A percentile compares a stretch with the other conserved stretches of the same genome.
These are phyloP conservation scores for Seiridium cupressi DNA, from an alignment of 2,329 filamentous ascomycete species.

Conservation along the genomic window DNA sequence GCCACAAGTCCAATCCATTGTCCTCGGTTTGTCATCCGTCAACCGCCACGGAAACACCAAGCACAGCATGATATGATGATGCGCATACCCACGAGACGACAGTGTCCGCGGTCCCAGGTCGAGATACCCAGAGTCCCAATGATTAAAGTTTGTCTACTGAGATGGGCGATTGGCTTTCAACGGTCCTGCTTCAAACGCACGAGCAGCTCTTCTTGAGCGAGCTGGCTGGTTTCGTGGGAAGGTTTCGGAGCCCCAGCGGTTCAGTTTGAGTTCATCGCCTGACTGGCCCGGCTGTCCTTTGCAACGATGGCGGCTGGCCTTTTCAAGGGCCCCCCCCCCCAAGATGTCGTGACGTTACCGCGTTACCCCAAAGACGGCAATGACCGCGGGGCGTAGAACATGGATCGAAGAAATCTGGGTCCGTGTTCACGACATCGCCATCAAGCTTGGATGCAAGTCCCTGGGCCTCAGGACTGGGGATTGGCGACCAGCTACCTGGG, in stretches of 20 bases:
- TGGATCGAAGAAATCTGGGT: not conserved
- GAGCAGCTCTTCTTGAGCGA: not conserved
- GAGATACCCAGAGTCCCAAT: no score
- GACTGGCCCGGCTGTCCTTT: not conserved
- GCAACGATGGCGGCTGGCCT: not conserved
- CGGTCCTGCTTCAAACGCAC: not conserved
- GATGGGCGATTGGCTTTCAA: not conserved
- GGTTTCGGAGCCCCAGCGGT: not conserved
- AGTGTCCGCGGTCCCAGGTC: no score
- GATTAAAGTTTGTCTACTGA: no score
- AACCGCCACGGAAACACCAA: not conserved
- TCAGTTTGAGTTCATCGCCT: not conserved
- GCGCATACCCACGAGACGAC: not conserved
- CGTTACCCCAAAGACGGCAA: constrained; percentile 2
- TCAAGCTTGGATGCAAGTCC: not conserved
- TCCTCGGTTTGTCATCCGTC: not conserved
- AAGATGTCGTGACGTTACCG: constrained; percentile 1
- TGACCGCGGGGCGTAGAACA: not conserved
- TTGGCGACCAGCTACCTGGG: not conserved
- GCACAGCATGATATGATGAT: not conserved
- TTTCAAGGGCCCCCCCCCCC: not conserved
- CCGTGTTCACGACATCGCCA: not conserved
- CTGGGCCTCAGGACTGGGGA: not conserved
- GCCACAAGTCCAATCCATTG: not conserved
- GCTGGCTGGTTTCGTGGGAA: not conserved